Evolutionary conservation across 257 asterid species (phyloP).

Genomic region (Buddleja alternifolia): DNA sequence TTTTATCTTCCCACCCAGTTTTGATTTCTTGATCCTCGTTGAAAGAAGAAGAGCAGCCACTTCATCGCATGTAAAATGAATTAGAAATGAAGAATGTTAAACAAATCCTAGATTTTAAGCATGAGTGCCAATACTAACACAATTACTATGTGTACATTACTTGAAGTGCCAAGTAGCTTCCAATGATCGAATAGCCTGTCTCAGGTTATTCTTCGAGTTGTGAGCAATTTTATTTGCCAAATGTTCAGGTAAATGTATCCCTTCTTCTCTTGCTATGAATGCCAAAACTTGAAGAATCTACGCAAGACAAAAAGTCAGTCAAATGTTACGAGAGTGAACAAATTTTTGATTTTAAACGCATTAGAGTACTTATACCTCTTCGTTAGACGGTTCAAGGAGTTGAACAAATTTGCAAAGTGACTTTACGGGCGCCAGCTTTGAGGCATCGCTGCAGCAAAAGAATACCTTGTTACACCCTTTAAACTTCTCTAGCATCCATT

Average conservation of each 20-base stretch:
- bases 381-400: conserved; percentile 73
- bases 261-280: conserved; percentile 71
- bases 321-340: no score
- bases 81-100: conserved; percentile 21
- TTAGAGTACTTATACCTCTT: conserved; percentile 57
- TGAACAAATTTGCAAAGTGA: conserved; percentile 67
- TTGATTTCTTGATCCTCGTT: conserved; percentile 64
- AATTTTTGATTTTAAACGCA: conserved; percentile 17
- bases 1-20: conserved; percentile 89
- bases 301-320: no score
- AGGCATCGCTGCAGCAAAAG: conserved; percentile 83
- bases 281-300: conserved; percentile 70
- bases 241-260: conserved; percentile 51
- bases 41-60: conserved; percentile 49
- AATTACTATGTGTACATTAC: conserved; percentile 39
- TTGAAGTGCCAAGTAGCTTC: conserved; percentile 80
- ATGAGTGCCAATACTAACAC: conserved; percentile 14
- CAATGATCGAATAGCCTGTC: conserved; percentile 89
- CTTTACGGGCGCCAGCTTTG: conserved; percentile 61
- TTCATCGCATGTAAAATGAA: conserved; percentile 29
- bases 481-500: conserved; percentile 76
- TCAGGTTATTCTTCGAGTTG: conserved; percentile 71
- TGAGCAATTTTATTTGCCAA: conserved; percentile 65
- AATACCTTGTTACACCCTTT: conserved; percentile 65
- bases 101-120: conserved; percentile 9